These are phyloP conservation scores for Candida tallmaniae DNA, from an alignment of 805 yeast species.

Conservation along the genomic window DNA sequence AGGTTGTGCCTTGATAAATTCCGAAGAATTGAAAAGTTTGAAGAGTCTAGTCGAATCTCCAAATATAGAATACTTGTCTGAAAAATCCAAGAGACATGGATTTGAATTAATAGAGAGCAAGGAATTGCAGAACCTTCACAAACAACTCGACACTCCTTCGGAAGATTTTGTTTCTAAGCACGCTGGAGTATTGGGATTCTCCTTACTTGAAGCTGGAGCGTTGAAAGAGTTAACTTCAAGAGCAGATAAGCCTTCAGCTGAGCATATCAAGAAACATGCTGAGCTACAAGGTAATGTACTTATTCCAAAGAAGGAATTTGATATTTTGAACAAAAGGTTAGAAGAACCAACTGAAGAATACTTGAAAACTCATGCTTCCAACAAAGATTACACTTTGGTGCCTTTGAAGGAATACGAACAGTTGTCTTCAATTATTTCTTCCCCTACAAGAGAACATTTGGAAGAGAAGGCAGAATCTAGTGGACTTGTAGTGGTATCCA, in stretches of 20 bases:
- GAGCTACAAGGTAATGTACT: constrained; percentile 14
- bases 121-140: constrained; percentile 2
- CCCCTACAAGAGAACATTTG: constrained; percentile 29
- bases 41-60: constrained; percentile 5
- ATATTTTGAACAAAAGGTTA: constrained; percentile 8
- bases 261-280: constrained; percentile 30
- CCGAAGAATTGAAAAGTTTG: constrained; percentile 3
- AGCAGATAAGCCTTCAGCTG: constrained; percentile 22
- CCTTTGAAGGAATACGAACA: constrained; percentile 15
- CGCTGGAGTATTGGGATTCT: constrained; percentile 18
- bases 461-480: constrained; percentile 14
- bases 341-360: constrained; percentile 9
- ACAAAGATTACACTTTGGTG: constrained; percentile 9
- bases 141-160: constrained; percentile 15
- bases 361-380: constrained; percentile 11
- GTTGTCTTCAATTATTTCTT: constrained; percentile 12
- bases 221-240: constrained; percentile 11
- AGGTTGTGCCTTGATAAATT: constrained; percentile 1
- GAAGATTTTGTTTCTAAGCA: constrained; percentile 17
- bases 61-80: constrained; percentile 4
- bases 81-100: constrained; percentile 8
- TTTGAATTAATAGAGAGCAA: constrained; percentile 7
- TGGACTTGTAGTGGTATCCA: constrained; percentile 14
- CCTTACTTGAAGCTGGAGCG: constrained; percentile 10
- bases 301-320: constrained; percentile 6